Base-by-base conservation (phyloP, 306 rosid species). In the Dicorynia guianensis region DNA sequence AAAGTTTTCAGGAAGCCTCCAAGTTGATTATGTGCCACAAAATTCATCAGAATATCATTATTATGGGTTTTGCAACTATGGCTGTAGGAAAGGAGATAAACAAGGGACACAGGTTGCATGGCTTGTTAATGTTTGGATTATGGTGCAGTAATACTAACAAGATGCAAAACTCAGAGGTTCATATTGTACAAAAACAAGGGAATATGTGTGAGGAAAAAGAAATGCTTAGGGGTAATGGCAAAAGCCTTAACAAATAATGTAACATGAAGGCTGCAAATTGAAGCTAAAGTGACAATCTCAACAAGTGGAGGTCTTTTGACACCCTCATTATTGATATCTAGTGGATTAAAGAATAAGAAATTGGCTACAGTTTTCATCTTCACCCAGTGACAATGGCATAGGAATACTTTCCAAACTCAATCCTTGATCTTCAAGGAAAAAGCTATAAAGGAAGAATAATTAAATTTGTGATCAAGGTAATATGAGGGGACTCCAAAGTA, bases 71-170 rank as follows among this genome's bases (percentile, higher is more conserved):
- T 95, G 97, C 67, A 87, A 82, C 67, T 86, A 79, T 63, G 97
- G 97, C 2, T 95, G 99, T 76, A 77, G 80, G 46, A 86, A 62
- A 38, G 96, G 96, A 6, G 88, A 95, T 6, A 95, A 95, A 70
- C 87, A 79, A 72, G 97, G 96, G 71, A 86, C 93, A 35, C 88
- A 90, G 19, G 75, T 76, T 52, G 92, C 97, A 36, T 95, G 99
- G 99, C 92, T 95, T 1, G 89, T 90, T 19, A 97, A 95, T 80
- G 93, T 93, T 97, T 92, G 69, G 85, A 90, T 67, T 83, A 87
- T 67, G 97, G 90, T 46, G 92, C 97, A 11, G 93, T 92, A 25
- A 82, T 95, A 40, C 58, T 95, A 52, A 85, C 93, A 11, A 85
- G 91, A 74, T 87, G 87, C 61, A 95, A 85, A 80, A 97, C 96